phyloP scores from a whole-genome alignment of 1,284 basidiomycete genomes.

The Violaceomyces palustris region DNA sequence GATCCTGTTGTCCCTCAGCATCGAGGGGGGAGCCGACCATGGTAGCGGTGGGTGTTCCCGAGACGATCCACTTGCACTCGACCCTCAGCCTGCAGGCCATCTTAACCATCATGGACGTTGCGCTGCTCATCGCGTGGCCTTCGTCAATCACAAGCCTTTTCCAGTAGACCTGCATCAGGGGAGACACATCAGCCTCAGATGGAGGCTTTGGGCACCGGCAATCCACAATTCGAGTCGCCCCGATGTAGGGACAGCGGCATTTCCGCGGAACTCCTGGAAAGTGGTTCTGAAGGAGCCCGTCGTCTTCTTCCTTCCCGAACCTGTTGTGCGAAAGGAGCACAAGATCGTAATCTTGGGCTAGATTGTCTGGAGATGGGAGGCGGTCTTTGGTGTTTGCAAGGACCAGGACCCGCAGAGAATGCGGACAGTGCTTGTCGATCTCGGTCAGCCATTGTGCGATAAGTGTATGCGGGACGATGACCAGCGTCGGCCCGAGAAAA shows the following conservation, averaged over 20 bases:
- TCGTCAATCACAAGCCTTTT: slow-evolving; percentile 24
- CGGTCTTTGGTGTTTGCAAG: slow-evolving; percentile 2
- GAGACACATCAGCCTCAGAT: slow-evolving; percentile 3
- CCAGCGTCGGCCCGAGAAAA: slow-evolving; percentile 14
- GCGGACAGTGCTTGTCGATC: slow-evolving; percentile 13
- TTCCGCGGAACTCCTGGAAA: too few species aligned
- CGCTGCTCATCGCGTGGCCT: slow-evolving; percentile 13
- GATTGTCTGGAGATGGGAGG: slow-evolving; percentile 2
- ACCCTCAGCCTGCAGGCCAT: slow-evolving; percentile 10
- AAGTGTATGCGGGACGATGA: slow-evolving; percentile 18
- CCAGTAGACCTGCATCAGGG: slow-evolving; percentile 13
- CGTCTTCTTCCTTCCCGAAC: slow-evolving; percentile 18
- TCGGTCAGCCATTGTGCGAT: slow-evolving; percentile 15
- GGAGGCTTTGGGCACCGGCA: too few species aligned
- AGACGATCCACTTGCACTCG: slow-evolving; percentile 26
- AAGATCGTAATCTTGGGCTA: slow-evolving; percentile 17
- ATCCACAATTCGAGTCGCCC: too few species aligned
- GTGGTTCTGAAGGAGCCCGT: slow-evolving; percentile 5
- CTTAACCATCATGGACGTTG: slow-evolving; percentile 12
- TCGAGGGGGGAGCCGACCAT: slow-evolving; percentile 4
- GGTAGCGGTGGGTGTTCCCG: slow-evolving; percentile 14
- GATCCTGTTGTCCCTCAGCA: background rate
- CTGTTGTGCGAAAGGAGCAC: slow-evolving; percentile 14
- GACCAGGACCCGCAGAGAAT: slow-evolving; percentile 5
- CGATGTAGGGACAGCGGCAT: too few species aligned